Evolutionary conservation across 1,139 yeast genomes (phyloP).

Genomic region (Geotrichum citri-aurantii): DNA sequence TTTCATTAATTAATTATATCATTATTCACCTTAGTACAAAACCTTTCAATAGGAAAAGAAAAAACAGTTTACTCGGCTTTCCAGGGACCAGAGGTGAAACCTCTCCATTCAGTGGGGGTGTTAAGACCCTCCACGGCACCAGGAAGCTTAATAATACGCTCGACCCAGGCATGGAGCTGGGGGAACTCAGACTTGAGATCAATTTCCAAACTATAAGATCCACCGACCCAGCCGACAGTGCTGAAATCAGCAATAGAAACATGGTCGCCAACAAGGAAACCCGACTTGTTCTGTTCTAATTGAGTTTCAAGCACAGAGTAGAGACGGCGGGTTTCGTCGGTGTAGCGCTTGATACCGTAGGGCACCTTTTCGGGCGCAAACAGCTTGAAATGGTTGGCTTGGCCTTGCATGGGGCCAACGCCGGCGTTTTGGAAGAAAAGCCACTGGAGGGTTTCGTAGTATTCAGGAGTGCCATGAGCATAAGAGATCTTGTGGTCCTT

Average conservation of each 20-base stretch:
- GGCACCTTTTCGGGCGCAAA: constrained; percentile 46
- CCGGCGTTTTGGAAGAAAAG: constrained; percentile 54
- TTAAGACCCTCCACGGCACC: constrained; percentile 38
- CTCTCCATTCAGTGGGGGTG: constrained; percentile 11
- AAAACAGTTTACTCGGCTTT: neutral
- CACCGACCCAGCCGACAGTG: constrained; percentile 38
- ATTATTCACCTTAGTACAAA: neutral
- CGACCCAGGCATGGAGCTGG: constrained; percentile 42
- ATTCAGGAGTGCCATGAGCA: constrained; percentile 41
- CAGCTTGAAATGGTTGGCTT: constrained; percentile 44
- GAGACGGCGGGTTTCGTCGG: constrained; percentile 47
- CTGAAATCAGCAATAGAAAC: constrained; percentile 51
- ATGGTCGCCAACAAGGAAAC: constrained; percentile 53
- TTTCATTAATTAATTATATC: too few relatives aligned
- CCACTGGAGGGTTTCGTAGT: constrained; percentile 50
- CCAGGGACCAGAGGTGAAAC: constrained; percentile 14
- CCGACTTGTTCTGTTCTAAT: constrained; percentile 42
- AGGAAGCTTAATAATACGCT: constrained; percentile 37
- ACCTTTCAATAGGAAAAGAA: neutral
- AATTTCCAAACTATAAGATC: constrained; percentile 31
- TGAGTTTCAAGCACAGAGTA: constrained; percentile 49
- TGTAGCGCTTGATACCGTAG: constrained; percentile 49
- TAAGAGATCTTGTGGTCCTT: constrained; percentile 47
- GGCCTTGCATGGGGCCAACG: constrained; percentile 59
- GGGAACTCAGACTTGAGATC: constrained; percentile 43